A percentile compares a stretch with the other conserved stretches of the same genome.
Conservation (phyloP, 2,329 filamentous ascomycete genomes). For the Fusarium nurragi region DNA sequence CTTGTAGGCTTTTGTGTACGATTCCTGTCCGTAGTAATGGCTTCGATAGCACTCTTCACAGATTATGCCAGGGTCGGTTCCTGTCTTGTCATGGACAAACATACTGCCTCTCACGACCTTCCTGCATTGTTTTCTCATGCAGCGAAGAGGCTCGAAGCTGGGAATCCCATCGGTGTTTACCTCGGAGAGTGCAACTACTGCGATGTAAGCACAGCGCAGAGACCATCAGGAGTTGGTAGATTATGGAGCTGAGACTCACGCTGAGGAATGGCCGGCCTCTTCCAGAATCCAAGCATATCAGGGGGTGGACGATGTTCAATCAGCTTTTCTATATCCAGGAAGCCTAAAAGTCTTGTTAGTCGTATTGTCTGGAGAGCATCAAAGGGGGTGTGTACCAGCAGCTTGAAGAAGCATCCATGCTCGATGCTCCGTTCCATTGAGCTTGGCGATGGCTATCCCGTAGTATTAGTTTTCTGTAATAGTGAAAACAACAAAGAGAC, state of each 20-base stretch:
- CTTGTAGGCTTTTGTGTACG: slow-evolving; percentile 33
- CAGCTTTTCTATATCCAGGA: slow-evolving; percentile 37
- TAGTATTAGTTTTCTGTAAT: background rate
- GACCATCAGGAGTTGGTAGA: background rate
- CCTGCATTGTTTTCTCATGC: slow-evolving; percentile 28
- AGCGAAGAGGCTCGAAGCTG: slow-evolving; percentile 26
- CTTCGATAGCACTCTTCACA: slow-evolving; percentile 34
- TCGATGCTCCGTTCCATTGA: slow-evolving; percentile 26
- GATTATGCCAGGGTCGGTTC: slow-evolving; percentile 11
- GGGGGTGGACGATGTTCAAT: slow-evolving; percentile 35
- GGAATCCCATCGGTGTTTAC: slow-evolving; percentile 21
- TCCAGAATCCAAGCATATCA: slow-evolving; percentile 32
- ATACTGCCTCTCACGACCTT: slow-evolving; percentile 33
- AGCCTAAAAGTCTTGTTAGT: slow-evolving; percentile 10
- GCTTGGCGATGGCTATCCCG: slow-evolving; percentile 7
- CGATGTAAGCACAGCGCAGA: background rate
- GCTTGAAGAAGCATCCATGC: slow-evolving; percentile 34
- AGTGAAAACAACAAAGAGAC: accelerated
- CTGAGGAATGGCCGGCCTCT: slow-evolving; percentile 36
- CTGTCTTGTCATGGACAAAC: slow-evolving; percentile 18
- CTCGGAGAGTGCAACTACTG: slow-evolving; percentile 21
- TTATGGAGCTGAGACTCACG: slow-evolving; percentile 5
- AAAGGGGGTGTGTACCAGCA: slow-evolving; percentile 9
- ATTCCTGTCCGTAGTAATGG: slow-evolving; percentile 15
- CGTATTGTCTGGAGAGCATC: background rate